Percentiles rank a stretch among this genome's conserved stretches.
Evolutionary conservation across 352 stramenopile species (phyloP).

Genomic region (Phytophthora lateralis): DNA sequence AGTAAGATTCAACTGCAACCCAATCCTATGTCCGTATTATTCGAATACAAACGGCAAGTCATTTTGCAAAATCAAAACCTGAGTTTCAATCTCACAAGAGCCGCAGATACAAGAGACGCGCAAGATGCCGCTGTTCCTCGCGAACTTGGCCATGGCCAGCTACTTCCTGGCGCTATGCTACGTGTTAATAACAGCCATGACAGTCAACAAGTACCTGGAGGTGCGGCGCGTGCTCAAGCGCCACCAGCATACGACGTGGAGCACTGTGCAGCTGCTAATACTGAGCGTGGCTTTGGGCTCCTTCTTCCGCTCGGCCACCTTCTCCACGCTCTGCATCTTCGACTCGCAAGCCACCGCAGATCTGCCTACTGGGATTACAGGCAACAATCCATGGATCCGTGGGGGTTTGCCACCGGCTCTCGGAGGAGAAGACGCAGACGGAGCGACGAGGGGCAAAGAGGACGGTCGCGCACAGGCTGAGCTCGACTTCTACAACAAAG

Average conservation of each 20-base stretch:
- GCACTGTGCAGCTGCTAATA: conserved; percentile 84
- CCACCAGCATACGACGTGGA: conserved; percentile 75
- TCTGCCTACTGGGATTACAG: conserved; percentile 34
- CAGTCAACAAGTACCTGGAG: conserved; percentile 75
- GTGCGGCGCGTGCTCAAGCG: conserved; percentile 70
- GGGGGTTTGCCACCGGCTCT: conserved; percentile 11
- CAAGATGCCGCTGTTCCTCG: conserved; percentile 88
- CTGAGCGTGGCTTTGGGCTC: conserved; percentile 81
- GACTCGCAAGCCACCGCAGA: conserved; percentile 75
- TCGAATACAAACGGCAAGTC: neutral
- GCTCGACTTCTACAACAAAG: conserved; percentile 91
- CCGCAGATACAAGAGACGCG: neutral
- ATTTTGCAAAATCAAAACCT: conserved; percentile 2
- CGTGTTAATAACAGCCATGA: conserved; percentile 81
- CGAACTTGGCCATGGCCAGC: conserved; percentile 86
- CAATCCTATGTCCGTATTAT: neutral
- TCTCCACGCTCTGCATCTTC: conserved; percentile 89
- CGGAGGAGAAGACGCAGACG: conserved; percentile 20
- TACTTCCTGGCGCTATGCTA: conserved; percentile 91
- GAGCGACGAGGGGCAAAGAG: conserved; percentile 14
- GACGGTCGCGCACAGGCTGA: conserved; percentile 53
- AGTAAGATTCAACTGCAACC: too few species aligned
- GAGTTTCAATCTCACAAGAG: neutral
- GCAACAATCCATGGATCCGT: conserved; percentile 28
- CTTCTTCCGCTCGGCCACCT: conserved; percentile 87